Evolutionary conservation across 371 early-diverging fungal species (phyloP).

Genomic region (Zychaea mexicana): DNA sequence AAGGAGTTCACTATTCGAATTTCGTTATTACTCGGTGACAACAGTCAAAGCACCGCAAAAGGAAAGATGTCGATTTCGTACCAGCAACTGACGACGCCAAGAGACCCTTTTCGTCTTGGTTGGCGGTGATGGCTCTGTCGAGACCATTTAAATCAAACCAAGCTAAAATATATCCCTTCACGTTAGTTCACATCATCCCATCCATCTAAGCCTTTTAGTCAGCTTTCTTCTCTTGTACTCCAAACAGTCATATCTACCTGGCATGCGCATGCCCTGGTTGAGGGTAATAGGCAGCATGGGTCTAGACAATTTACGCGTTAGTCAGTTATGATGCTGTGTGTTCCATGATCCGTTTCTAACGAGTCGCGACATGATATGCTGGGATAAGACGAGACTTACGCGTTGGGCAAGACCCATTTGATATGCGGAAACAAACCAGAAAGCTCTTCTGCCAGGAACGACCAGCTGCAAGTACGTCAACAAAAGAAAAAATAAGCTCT

Average conservation of each 20-base stretch:
- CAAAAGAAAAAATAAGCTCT: no score
- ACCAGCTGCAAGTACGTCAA: constrained; percentile 45
- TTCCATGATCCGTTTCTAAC: neutral
- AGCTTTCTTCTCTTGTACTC: no score
- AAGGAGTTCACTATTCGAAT: constrained; percentile 61
- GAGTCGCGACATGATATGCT: neutral
- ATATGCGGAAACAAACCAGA: constrained; percentile 68
- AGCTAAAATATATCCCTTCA: no score
- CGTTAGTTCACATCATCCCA: no score
- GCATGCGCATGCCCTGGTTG: constrained; percentile 87
- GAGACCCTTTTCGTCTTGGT: constrained; percentile 84
- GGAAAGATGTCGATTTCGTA: no score
- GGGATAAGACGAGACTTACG: constrained; percentile 41
- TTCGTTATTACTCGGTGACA: no score
- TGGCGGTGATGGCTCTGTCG: constrained; percentile 38
- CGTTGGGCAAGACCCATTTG: constrained; percentile 87
- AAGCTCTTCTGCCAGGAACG: constrained; percentile 70
- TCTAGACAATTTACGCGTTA: neutral
- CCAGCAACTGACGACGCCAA: constrained; percentile 59
- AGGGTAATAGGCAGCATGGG: constrained; percentile 77
- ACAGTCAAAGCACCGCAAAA: no score
- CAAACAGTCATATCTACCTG: constrained; percentile 67
- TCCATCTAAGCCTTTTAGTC: no score
- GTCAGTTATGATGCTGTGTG: neutral
- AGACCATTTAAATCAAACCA: constrained; percentile 85